Evolutionary conservation across 768 basidiomycete genomes (phyloP), one percentile per base, ranked within the genome.

Genomic region (Auriscalpium microsporum): DNA sequence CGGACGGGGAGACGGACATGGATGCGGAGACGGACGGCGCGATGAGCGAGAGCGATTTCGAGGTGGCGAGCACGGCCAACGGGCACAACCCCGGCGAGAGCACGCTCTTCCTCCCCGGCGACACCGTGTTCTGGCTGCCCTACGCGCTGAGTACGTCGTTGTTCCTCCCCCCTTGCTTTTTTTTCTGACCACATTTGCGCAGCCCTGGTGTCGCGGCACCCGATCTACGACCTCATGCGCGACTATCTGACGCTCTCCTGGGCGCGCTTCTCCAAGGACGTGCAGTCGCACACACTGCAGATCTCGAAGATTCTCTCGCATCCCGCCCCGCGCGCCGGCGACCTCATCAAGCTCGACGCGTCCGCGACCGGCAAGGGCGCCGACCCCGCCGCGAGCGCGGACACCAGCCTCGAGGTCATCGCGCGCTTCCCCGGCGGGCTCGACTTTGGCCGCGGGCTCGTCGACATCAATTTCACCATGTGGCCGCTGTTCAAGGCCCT

Each of bases 231-330:
- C 66, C 77, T 95, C 54, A 91, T 97, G 88, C 81, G 89, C 52
- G 94, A 98, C 71, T 94, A 90, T 65, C 80, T 98, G 45, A 93
- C 93, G n/a, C 83, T 96, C 46, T 90, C 87, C 4, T 94, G 92
- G 91, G 92, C 92, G 16, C 85, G 90, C 49, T 93, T 92, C 73
- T 89, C 89, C 53, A 94, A 94, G 71, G 91, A 95, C 64, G 91
- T 94, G 4, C 89, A 91, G 70, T 87, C 88, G 0, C 94, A 96
- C 65, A 91, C 92, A 9, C 76, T 94, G 52, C 90, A 91, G 66
- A 91, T 92, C 55, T 86, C 86, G 50, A 90, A 90, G 69, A 90
- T 92, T 62, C 80, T 91, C 45, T 86, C 89, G 0, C 87, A 90
- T 65, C 90, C 90, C 28, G 88, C 89, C 10, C 91, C 90, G 37